Base-by-base conservation (phyloP, 2,329 filamentous ascomycete genomes). In the Parastagonospora nodorum region DNA sequence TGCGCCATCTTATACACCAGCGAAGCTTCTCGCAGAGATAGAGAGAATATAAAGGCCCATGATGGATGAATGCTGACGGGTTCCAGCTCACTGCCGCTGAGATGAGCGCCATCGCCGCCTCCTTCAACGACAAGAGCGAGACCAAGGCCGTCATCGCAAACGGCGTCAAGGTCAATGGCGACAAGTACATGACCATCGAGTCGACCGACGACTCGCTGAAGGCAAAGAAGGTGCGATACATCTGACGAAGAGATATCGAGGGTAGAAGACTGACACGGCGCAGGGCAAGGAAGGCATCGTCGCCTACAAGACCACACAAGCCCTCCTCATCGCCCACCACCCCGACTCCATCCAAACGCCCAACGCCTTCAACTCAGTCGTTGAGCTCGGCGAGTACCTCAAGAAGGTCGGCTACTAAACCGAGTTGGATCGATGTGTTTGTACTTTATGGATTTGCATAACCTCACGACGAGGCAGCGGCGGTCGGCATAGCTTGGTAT, bases 271-370 rank as follows among this genome's bases (percentile, higher is more conserved):
- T 58, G 35, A 60, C 58, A 51, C 41, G 44, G 10, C 41, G 48
- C 57, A 90, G 87, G 91, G 89, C 66, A 90, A 88, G 73, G 84
- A 88, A 72, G 94, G 94, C 61, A 78, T 96, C 68, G 82, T 88
- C 71, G 84, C 94, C 66, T 87, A 87, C 77, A 96, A 95, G 82
- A 95, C 93, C 68, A 87, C 83, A 69, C 88, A 95, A 78, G 90
- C 92, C 64, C 87, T 97, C 74, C 84, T 99, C 72, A 78, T 99
- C 73, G 89, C 86, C 64, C 91, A 96, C 81, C 91, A 97, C 82
- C 82, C 81, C 62, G 90, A 96, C 74, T 74, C 75, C 56, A 79
- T 87, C 63, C 82, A 89, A 74, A 89, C 89, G 45, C 87, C 90
- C 72, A 87, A 88, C 74, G 87, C 90, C 57, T 87, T 87, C 66